phyloP scores from a whole-genome alignment of 352 stramenopile species.

The Phytophthora idaei region DNA sequence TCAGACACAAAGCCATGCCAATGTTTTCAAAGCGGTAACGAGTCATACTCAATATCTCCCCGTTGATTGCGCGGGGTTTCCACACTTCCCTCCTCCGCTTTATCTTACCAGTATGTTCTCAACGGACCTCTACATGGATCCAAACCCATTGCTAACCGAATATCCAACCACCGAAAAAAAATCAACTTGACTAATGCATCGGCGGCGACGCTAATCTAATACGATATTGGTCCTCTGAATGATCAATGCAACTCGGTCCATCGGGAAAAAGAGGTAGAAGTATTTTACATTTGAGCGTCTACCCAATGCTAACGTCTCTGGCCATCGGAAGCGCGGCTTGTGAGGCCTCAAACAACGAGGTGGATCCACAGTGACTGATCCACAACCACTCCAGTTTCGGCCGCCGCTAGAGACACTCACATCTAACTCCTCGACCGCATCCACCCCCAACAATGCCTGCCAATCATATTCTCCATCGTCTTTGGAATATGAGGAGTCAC shows the following conservation, averaged over 20 bases:
- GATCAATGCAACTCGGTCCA: not conserved
- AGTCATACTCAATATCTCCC: not conserved
- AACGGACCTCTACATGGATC: not conserved
- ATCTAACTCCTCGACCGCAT: not conserved
- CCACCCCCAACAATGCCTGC: not conserved
- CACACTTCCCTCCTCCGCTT: not conserved
- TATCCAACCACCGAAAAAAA: not conserved
- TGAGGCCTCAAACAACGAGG: not conserved
- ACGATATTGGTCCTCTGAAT: not conserved
- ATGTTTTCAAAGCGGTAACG: not conserved
- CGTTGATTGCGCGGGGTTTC: not conserved
- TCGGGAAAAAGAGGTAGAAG: not conserved
- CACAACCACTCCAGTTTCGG: not conserved
- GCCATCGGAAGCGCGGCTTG: not conserved
- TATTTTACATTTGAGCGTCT: not conserved
- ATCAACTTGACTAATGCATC: not conserved
- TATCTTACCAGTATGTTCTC: not conserved
- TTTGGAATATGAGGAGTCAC: not conserved
- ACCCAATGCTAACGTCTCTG: not conserved
- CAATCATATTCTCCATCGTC: not conserved
- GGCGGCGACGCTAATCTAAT: not conserved
- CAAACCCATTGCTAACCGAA: not conserved
- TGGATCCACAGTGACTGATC: not conserved
- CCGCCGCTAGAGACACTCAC: not conserved
- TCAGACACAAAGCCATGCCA: not conserved